phyloP scores from a whole-genome alignment of 768 basidiomycete genomes.

The Tulasnella sp. region DNA sequence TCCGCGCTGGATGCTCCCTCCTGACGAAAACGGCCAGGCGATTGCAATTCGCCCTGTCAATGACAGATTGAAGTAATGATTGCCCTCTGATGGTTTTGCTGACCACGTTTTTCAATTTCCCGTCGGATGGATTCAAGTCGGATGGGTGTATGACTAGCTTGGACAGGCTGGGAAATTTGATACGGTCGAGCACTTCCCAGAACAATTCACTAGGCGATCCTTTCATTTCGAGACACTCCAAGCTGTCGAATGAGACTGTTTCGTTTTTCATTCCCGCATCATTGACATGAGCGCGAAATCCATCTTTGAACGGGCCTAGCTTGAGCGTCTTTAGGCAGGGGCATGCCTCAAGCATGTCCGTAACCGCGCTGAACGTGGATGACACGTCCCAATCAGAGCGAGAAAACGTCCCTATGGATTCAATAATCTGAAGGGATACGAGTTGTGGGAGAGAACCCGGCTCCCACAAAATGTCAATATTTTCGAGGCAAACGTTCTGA shows the following conservation, averaged over 20 bases:
- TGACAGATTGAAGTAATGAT: background rate
- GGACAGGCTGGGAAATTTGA: background rate
- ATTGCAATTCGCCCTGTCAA: background rate
- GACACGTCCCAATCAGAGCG: background rate
- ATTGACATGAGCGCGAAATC: background rate
- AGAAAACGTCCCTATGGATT: too few species aligned
- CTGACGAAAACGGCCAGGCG: background rate
- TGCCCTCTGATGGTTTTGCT: background rate
- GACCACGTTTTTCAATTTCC: background rate
- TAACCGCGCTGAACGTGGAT: background rate
- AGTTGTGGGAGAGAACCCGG: background rate
- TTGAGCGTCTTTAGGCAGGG: background rate
- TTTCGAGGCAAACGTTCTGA: background rate
- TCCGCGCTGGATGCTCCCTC: background rate
- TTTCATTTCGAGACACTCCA: background rate
- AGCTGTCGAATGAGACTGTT: background rate
- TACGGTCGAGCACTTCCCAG: background rate
- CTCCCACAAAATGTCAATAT: background rate
- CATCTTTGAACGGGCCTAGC: background rate
- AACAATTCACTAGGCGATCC: background rate
- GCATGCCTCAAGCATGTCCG: background rate
- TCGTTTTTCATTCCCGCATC: background rate
- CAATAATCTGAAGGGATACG: background rate
- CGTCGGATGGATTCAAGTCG: background rate
- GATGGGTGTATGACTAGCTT: background rate